Evolutionary conservation across 106 monocot genomes (phyloP).

Genomic region (Allium cepa): DNA sequence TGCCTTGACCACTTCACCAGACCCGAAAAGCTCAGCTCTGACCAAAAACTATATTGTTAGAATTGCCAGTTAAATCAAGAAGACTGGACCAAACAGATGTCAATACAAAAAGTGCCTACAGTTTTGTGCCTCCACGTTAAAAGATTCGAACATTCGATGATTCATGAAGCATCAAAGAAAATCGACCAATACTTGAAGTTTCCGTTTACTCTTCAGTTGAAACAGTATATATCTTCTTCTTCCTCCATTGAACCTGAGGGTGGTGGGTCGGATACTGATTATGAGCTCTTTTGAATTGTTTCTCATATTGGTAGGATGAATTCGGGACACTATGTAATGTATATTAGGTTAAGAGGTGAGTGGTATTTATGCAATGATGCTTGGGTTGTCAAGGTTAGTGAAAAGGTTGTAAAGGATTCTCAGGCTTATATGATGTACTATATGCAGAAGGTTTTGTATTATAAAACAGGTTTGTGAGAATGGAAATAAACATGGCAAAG

Average conservation of each 20-base stretch:
- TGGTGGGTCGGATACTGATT: constrained; percentile 43
- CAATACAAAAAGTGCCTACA: constrained; percentile 41
- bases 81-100: constrained; percentile 64
- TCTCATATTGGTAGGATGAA: constrained; percentile 50
- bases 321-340: constrained; percentile 59
- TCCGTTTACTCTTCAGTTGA: constrained; percentile 58
- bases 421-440: constrained; percentile 65
- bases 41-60: constrained; percentile 49
- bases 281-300: constrained; percentile 62
- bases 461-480: constrained; percentile 1
- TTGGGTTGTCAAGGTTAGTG: constrained; percentile 51
- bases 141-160: constrained; percentile 42
- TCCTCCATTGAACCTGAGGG: constrained; percentile 34
- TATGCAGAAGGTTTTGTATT: constrained; percentile 34
- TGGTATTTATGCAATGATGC: constrained; percentile 80
- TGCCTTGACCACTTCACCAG: constrained; percentile 58
- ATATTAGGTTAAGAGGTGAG: constrained; percentile 28
- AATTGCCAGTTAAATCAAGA: constrained; percentile 34
- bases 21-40: constrained; percentile 56
- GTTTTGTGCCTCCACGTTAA: constrained; percentile 68
- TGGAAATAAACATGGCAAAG: too few species aligned
- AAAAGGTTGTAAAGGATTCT: constrained; percentile 33
- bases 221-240: constrained; percentile 54
- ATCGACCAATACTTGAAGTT: constrained; percentile 49
- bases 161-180: constrained; percentile 28